Base-by-base conservation (phyloP, 352 stramenopile genomes). In the Blastocystis sp. region DNA sequence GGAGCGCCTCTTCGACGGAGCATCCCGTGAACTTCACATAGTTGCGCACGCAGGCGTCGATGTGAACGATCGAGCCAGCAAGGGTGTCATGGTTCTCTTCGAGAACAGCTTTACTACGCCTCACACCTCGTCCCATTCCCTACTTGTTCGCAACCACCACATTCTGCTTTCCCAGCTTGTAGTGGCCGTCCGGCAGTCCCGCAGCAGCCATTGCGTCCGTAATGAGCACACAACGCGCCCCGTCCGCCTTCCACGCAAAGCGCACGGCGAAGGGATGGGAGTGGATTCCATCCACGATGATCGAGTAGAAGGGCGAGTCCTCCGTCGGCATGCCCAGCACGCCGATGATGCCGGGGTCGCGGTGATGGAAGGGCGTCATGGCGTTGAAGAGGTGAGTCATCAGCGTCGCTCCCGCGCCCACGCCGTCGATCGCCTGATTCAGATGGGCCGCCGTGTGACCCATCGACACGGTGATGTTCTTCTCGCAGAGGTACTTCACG, bases 311-410 rank as follows among this genome's bases (percentile, higher is more conserved):
- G 10, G 94, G 93, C 31, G 76, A 61, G 78, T 90, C 39, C 70
- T 92, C 60, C 29, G 67, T 55, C 74, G 74, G 67, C 71, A 91
- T 66, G 13, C 94, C 94, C 12, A 96, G 91, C 31, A 97, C 90
- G 0, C 95, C 95, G 16, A 96, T 93, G 74, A 97, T 93, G 2
- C 94, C 95, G 6, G 95, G 95, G 61, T 96, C 93, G 35, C 94
- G 93, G 89, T 97, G 95, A 81, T 97, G 94, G 91, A 97, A 97
- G 3, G 93, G 92, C 29, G 91, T 93, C 95, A 97, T 97, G 9
- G 95, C 95, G 88, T 97, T 97, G 91, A 96, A 97, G 24, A 97
- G 88, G 90, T 97, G 94, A 82, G 95, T 97, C 35, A 97, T 92
- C 91, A 97, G 94, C 45, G 91, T 92, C 21, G 95, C 91, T 6